Conservation (phyloP, 208 protist species). For the Borovskyia barvae region DNA sequence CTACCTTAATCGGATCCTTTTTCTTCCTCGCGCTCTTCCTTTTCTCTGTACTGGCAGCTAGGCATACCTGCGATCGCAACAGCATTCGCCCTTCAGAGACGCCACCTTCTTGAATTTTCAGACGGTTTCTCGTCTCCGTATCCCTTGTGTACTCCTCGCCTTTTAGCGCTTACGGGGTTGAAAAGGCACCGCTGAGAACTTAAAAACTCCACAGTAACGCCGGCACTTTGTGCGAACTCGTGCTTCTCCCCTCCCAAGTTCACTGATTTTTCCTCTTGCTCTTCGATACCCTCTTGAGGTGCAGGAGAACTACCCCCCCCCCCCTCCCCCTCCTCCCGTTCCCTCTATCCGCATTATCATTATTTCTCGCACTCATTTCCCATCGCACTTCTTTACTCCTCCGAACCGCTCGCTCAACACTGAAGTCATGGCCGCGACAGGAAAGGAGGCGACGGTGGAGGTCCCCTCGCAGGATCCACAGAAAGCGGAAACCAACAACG, state of each 20-base stretch:
- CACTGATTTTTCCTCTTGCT: slow-evolving; percentile 1
- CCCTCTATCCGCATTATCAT: not conserved
- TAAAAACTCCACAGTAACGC: too few relatives aligned
- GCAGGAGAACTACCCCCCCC: not conserved
- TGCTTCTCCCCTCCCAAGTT: too few relatives aligned
- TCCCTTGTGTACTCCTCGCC: too few relatives aligned
- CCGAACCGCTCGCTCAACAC: too few relatives aligned
- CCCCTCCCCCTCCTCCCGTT: not conserved
- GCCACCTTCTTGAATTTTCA: too few relatives aligned
- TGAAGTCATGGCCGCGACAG: slow-evolving; percentile 13
- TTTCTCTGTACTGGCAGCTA: not conserved
- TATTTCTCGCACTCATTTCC: too few relatives aligned
- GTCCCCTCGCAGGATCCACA: slow-evolving; percentile 67
- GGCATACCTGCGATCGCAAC: not conserved
- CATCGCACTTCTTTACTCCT: slow-evolving; percentile 1
- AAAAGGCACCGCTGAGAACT: too few relatives aligned
- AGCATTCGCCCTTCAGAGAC: too few relatives aligned
- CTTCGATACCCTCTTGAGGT: not conserved
- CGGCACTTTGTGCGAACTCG: too few relatives aligned
- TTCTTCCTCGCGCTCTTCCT: slow-evolving; percentile 1
- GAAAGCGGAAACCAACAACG: slow-evolving; percentile 32
- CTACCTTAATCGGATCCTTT: not conserved
- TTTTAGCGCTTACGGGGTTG: too few relatives aligned
- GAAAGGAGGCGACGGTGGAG: slow-evolving; percentile 49
- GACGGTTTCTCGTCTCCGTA: too few relatives aligned